Percentiles rank a stretch among this genome's conserved stretches.
Conservation (phyloP, 331 rosid genomes). For the Stylosanthes scabra region DNA sequence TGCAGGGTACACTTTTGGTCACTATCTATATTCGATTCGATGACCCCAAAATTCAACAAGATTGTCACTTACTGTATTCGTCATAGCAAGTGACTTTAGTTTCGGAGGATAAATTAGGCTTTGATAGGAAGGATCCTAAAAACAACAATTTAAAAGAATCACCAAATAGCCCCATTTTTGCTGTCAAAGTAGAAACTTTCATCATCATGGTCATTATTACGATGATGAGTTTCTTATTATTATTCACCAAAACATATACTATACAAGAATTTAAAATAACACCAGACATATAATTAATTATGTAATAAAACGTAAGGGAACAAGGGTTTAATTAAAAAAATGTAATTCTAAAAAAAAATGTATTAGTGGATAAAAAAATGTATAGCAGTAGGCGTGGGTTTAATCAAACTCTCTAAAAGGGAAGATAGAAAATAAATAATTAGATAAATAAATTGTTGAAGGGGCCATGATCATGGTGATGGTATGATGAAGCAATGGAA, state of each 20-base stretch:
- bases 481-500: too few relatives aligned
- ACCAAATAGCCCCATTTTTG: slow-evolving; percentile 8
- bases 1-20: background rate
- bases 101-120: slow-evolving; percentile 12
- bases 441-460: background rate
- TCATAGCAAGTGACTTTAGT: slow-evolving; percentile 23
- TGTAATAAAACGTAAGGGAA: slow-evolving; percentile 11
- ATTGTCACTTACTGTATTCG: slow-evolving; percentile 27
- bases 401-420: slow-evolving; percentile 19
- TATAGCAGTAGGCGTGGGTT: background rate
- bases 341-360: too few relatives aligned
- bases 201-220: slow-evolving; percentile 32
- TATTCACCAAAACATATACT: too few relatives aligned
- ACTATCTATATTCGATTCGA: background rate
- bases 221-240: background rate
- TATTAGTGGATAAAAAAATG: background rate
- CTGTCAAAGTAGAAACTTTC: slow-evolving; percentile 40
- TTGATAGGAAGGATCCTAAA: slow-evolving; percentile 21
- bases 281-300: too few relatives aligned
- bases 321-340: slow-evolving; percentile 6
- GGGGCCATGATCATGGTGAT: background rate
- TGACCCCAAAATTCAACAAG: slow-evolving; percentile 31
- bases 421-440: too few relatives aligned
- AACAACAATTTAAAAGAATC: slow-evolving; percentile 37
- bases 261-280: too few relatives aligned